Conservation (phyloP, 2,329 filamentous ascomycete genomes). For the Ophiostoma sp. region DNA sequence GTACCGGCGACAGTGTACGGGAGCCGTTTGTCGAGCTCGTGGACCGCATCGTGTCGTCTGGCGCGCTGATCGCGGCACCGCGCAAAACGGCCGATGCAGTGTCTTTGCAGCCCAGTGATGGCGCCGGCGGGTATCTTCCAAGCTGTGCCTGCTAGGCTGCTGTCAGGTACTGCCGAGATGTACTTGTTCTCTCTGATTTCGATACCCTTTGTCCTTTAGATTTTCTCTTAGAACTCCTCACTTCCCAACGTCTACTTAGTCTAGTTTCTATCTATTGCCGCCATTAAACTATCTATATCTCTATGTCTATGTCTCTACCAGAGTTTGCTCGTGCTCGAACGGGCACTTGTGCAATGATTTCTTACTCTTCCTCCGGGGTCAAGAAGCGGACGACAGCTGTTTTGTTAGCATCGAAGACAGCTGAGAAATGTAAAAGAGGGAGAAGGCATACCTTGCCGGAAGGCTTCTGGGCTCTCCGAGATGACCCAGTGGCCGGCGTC, state of each 20-base stretch:
- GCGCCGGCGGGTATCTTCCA: conserved; percentile 21
- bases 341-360: neutral
- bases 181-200: neutral
- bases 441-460: conserved; percentile 58
- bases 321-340: too few relatives aligned
- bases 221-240: neutral
- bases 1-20: conserved; percentile 48
- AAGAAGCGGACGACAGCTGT: conserved; percentile 36
- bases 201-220: neutral
- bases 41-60: conserved; percentile 40
- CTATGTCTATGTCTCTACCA: conserved; percentile 3
- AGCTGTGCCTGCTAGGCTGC: conserved; percentile 8
- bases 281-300: neutral
- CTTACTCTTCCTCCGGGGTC: conserved; percentile 31
- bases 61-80: neutral
- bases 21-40: conserved; percentile 49
- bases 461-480: conserved; percentile 77
- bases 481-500: conserved; percentile 84
- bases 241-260: too few relatives aligned
- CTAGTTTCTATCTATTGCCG: neutral
- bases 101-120: conserved; percentile 32
- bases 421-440: neutral
- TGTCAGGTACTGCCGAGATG: too few relatives aligned
- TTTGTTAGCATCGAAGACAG: neutral
- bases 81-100: conserved; percentile 34